phyloP scores from a whole-genome alignment of 2,329 filamentous ascomycete genomes.

The Erysiphe neolycopersici region DNA sequence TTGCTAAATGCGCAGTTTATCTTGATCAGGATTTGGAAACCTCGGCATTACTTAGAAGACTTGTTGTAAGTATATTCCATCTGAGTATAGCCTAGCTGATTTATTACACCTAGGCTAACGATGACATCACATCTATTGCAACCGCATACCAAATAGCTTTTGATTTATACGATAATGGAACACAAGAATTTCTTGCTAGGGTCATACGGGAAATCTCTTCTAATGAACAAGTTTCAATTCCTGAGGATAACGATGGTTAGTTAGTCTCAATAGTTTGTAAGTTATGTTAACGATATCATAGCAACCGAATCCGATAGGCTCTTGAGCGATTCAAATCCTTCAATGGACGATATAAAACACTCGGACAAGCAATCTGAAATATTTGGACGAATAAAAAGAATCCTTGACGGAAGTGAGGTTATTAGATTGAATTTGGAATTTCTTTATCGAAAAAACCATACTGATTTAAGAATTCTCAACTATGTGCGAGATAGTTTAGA shows the following conservation, averaged over 20 bases:
- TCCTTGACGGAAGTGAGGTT: slow-evolving; percentile 71
- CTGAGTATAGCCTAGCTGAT: neutral
- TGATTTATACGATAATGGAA: slow-evolving; percentile 94
- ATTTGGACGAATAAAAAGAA: slow-evolving; percentile 35
- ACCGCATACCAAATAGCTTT: slow-evolving; percentile 95
- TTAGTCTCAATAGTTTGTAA: neutral
- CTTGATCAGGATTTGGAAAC: slow-evolving; percentile 80
- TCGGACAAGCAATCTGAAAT: slow-evolving; percentile 26
- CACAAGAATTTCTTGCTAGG: slow-evolving; percentile 83
- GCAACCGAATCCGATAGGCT: slow-evolving; percentile 24
- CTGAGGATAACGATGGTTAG: slow-evolving; percentile 18
- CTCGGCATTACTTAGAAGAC: slow-evolving; percentile 54
- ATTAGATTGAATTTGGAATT: slow-evolving; percentile 93
- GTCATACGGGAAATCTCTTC: slow-evolving; percentile 57
- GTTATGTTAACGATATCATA: slow-evolving; percentile 2
- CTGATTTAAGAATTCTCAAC: slow-evolving; percentile 76
- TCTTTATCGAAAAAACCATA: slow-evolving; percentile 82
- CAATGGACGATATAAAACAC: slow-evolving; percentile 12
- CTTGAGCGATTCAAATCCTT: slow-evolving; percentile 24
- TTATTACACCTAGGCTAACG: slow-evolving; percentile 34
- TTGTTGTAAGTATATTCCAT: slow-evolving; percentile 25
- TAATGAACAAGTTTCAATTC: slow-evolving; percentile 16
- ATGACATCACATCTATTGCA: slow-evolving; percentile 36
- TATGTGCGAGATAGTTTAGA: slow-evolving; percentile 91
- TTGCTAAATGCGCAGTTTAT: slow-evolving; percentile 93